Evolutionary conservation across 805 yeast genomes (phyloP).

Genomic region (Candida peoriensis): DNA sequence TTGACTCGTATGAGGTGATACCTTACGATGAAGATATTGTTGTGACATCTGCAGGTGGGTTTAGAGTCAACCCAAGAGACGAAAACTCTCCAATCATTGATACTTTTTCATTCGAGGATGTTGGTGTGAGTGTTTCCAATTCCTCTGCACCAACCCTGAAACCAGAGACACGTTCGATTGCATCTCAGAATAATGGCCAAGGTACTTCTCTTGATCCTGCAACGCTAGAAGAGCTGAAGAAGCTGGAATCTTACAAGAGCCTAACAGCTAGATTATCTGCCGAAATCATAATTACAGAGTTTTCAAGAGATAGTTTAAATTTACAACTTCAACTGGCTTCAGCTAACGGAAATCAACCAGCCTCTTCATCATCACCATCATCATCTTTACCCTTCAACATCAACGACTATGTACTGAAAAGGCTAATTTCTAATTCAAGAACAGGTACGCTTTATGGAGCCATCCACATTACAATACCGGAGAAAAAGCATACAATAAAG

Average conservation of each 20-base stretch:
- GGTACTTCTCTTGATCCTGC: too few species aligned
- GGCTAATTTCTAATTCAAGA: background rate
- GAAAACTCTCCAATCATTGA: conserved; percentile 1
- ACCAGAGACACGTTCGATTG: too few species aligned
- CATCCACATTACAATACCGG: background rate
- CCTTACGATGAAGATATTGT: background rate
- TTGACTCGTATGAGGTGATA: background rate
- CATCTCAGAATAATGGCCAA: too few species aligned
- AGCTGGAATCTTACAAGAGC: too few species aligned
- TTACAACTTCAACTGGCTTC: too few species aligned
- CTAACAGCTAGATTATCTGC: too few species aligned
- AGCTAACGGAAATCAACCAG: background rate
- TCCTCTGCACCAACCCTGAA: background rate
- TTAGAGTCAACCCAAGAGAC: background rate
- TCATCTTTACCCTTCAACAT: background rate
- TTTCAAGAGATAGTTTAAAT: too few species aligned
- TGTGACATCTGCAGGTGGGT: background rate
- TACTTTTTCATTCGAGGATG: background rate
- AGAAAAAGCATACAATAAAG: background rate
- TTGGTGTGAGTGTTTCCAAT: background rate
- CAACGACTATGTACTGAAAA: background rate
- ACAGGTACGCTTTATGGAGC: background rate
- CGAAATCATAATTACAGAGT: too few species aligned
- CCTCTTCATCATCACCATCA: background rate
- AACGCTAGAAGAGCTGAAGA: too few species aligned